These are phyloP conservation scores for Punica granatum DNA, from an alignment of 345 rosid species.

Conservation along the genomic window DNA sequence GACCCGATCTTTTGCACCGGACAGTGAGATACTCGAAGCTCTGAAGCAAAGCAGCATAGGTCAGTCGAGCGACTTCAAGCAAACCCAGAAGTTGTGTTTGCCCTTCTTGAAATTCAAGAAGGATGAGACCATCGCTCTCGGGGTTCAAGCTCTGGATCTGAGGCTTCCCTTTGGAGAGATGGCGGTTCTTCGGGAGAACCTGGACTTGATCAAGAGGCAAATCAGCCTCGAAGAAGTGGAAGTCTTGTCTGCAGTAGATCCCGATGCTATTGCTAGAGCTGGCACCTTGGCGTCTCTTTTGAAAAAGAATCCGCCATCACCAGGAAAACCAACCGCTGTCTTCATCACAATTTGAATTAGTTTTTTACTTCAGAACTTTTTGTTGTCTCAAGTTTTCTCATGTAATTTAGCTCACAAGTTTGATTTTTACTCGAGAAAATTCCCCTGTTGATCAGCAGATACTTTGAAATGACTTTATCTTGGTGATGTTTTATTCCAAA, in stretches of 20 bases:
- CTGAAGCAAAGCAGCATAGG: constrained; percentile 45
- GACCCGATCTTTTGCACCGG: constrained; percentile 45
- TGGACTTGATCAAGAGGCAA: constrained; percentile 74
- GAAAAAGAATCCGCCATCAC: constrained; percentile 67
- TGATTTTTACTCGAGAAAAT: background rate
- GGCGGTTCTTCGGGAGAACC: constrained; percentile 63
- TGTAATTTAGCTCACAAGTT: background rate
- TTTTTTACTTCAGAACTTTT: background rate
- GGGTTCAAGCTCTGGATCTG: constrained; percentile 67
- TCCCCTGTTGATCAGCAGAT: background rate
- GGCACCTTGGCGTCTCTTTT: constrained; percentile 46
- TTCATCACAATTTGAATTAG: constrained; percentile 42
- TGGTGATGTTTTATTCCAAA: too few relatives aligned
- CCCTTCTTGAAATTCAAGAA: constrained; percentile 89
- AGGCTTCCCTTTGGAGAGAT: constrained; percentile 81
- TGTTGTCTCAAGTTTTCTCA: background rate
- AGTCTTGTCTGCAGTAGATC: constrained; percentile 41
- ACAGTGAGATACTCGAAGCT: constrained; percentile 54
- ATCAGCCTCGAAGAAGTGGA: constrained; percentile 61
- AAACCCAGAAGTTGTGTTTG: constrained; percentile 68
- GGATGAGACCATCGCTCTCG: constrained; percentile 62
- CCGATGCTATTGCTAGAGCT: constrained; percentile 38
- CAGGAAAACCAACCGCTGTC: constrained; percentile 79
- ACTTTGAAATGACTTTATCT: background rate
- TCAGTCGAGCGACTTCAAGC: constrained; percentile 51